Evolutionary conservation across 352 stramenopile species (phyloP).

Genomic region (Phytophthora vignae): DNA sequence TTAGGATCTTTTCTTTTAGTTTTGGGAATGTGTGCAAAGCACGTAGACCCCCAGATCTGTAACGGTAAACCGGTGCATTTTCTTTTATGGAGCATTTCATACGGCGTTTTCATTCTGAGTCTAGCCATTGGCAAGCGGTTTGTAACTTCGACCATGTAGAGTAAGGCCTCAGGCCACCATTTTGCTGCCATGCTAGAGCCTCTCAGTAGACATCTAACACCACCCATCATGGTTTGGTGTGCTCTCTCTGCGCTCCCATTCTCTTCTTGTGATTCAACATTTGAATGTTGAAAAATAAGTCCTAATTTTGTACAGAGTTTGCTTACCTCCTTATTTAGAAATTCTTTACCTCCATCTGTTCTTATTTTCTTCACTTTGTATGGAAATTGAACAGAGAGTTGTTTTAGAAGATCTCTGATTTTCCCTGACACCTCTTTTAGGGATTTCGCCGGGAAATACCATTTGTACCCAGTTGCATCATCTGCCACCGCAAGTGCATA

Average conservation of each 20-base stretch:
- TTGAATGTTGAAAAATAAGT: neutral
- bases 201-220: neutral
- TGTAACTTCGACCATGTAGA: conserved; percentile 8
- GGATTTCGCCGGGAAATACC: neutral
- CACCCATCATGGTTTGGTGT: neutral
- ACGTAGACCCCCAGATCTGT: neutral
- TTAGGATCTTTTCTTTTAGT: conserved; percentile 3
- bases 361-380: neutral
- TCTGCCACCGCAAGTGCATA: neutral
- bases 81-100: conserved; percentile 3
- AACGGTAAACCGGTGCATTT: neutral
- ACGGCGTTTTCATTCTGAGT: conserved; percentile 7
- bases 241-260: neutral
- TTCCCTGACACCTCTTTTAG: neutral
- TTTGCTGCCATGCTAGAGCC: conserved; percentile 11
- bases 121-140: conserved; percentile 13
- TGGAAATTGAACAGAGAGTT: neutral
- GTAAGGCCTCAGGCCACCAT: conserved; percentile 6
- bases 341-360: neutral
- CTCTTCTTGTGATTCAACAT: neutral
- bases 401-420: neutral
- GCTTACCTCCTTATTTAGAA: neutral
- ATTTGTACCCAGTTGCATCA: neutral
- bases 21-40: neutral
- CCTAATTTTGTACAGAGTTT: neutral